These are phyloP conservation scores for Waitea zeae DNA, from an alignment of 1,284 basidiomycete species.

Conservation along the genomic window DNA sequence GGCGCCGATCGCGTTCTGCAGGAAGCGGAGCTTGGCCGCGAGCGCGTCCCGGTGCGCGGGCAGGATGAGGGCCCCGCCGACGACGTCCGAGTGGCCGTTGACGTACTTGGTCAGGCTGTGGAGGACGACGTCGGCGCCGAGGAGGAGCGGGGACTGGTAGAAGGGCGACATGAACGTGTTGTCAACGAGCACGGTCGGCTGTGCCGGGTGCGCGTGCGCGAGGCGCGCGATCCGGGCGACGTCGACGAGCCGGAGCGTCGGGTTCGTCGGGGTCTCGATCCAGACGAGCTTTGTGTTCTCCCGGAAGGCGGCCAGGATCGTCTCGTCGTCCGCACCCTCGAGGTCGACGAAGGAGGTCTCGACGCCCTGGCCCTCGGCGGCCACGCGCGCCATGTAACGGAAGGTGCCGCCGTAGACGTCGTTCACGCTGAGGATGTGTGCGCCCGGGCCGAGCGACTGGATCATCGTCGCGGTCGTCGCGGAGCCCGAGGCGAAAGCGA, in stretches of 20 bases:
- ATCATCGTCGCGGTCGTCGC: conserved; percentile 78
- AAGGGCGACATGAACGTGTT: conserved; percentile 89
- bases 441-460: conserved; percentile 53
- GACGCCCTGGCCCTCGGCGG: conserved; percentile 52
- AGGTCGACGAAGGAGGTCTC: conserved; percentile 79
- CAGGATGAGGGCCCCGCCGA: conserved; percentile 73
- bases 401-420: conserved; percentile 92
- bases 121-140: conserved; percentile 72
- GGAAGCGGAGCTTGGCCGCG: conserved; percentile 53
- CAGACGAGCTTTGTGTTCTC: conserved; percentile 91
- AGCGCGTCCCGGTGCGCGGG: conserved; percentile 35
- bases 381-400: conserved; percentile 72
- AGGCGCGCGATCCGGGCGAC: conserved; percentile 49
- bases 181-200: conserved; percentile 74
- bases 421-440: conserved; percentile 79
- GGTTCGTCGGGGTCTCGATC: conserved; percentile 94
- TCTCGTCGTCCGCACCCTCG: conserved; percentile 46
- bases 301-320: conserved; percentile 45
- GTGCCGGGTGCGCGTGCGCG: conserved; percentile 34
- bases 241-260: conserved; percentile 78
- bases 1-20: conserved; percentile 86
- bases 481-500: conserved; percentile 79
- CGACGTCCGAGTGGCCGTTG: conserved; percentile 85
- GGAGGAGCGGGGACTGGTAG: conserved; percentile 76
- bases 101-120: conserved; percentile 85